A percentile compares a stretch with the other conserved stretches of the same genome.
Evolutionary conservation across 2,329 filamentous ascomycete species (phyloP).

Genomic region (Cercospora sesami): DNA sequence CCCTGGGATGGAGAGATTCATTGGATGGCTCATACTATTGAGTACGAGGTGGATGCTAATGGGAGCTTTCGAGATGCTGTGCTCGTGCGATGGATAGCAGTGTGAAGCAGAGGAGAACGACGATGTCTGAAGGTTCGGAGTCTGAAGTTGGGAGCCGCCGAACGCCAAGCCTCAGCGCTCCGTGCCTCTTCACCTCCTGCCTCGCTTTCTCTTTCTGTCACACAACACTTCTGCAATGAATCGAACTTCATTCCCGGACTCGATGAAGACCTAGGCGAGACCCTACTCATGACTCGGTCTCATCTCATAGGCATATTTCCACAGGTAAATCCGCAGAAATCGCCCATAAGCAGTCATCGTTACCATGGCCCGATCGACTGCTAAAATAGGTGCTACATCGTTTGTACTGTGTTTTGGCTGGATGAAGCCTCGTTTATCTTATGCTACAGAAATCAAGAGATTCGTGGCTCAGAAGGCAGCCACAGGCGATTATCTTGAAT

Average conservation of each 20-base stretch:
- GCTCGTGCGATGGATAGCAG: background rate
- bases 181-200: background rate
- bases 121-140: background rate
- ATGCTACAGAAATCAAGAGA: background rate
- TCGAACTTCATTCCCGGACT: background rate
- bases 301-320: background rate
- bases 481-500: background rate
- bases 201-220: background rate
- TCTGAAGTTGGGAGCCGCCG: background rate
- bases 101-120: background rate
- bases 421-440: background rate
- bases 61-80: too few relatives aligned
- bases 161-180: background rate
- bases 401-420: background rate
- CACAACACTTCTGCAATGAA: background rate
- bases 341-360: background rate
- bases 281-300: background rate
- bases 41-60: too few relatives aligned
- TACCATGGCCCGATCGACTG: background rate
- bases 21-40: too few relatives aligned
- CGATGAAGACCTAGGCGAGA: background rate
- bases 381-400: background rate
- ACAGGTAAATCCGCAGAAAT: background rate
- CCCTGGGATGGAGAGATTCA: too few relatives aligned
- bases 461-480: too few relatives aligned